A percentile compares a stretch with the other conserved stretches of the same genome.
These are phyloP conservation scores for Chlamydomonas sphaeroides DNA, from an alignment of 139 green algal species.

Conservation along the genomic window DNA sequence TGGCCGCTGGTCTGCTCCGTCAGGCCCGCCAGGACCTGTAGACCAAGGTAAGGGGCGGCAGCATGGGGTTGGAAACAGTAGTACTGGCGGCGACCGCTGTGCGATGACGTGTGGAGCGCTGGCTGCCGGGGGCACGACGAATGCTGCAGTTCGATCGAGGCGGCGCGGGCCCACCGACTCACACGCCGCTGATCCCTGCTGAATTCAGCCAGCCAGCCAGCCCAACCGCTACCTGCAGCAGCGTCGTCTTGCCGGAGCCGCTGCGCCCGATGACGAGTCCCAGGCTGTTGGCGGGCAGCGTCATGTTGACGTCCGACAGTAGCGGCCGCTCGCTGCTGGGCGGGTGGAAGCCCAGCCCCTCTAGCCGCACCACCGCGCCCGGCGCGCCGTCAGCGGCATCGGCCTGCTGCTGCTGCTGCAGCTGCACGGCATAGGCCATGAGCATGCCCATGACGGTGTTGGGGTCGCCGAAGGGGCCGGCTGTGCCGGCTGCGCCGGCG, in stretches of 20 bases:
- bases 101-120: no score
- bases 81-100: no score
- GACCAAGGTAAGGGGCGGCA: no score
- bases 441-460: conserved; percentile 32
- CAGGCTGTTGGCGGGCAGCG: conserved; percentile 75
- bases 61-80: no score
- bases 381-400: not conserved
- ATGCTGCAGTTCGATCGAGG: no score
- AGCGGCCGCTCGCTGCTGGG: conserved; percentile 70
- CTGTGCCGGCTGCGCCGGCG: no score
- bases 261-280: conserved; percentile 85
- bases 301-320: conserved; percentile 71
- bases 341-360: conserved; percentile 61
- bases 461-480: conserved; percentile 20
- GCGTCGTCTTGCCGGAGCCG: conserved; percentile 91
- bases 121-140: no score
- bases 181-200: no score
- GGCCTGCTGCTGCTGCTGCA: conserved; percentile 27
- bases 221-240: conserved; percentile 82
- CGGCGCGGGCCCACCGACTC: no score
- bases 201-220: no score
- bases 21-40: conserved; percentile 74
- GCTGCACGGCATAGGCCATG: conserved; percentile 19
- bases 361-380: conserved; percentile 37
- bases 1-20: conserved; percentile 65